These are phyloP conservation scores for Amborella trichopoda DNA, from an alignment of 164 flowering plant genomes.

Conservation along the genomic window DNA sequence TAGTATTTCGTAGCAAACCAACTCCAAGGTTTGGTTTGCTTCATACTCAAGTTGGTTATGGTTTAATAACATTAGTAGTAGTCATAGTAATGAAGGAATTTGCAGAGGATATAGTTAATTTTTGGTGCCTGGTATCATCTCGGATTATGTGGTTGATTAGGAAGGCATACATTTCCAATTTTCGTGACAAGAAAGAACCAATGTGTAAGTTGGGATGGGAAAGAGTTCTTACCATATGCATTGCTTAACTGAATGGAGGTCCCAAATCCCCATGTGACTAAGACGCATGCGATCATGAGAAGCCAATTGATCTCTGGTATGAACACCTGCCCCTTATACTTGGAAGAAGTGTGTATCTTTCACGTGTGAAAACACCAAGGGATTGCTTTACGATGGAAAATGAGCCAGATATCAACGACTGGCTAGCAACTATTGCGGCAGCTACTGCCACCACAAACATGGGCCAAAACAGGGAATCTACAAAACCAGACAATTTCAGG, in stretches of 20 bases:
- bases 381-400: slow-evolving; percentile 21
- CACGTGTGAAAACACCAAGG: slow-evolving; percentile 19
- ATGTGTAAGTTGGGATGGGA: too few relatives aligned
- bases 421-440: slow-evolving; percentile 20
- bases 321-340: slow-evolving; percentile 19
- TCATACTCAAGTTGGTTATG: too few relatives aligned
- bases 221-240: slow-evolving; percentile 27
- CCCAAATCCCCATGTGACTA: slow-evolving; percentile 15
- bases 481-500: too few relatives aligned
- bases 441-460: slow-evolving; percentile 18
- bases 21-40: too few relatives aligned
- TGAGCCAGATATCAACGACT: slow-evolving; percentile 17
- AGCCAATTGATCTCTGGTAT: slow-evolving; percentile 20
- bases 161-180: too few relatives aligned
- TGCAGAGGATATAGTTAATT: too few relatives aligned
- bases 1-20: too few relatives aligned
- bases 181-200: too few relatives aligned
- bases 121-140: too few relatives aligned
- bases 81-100: too few relatives aligned
- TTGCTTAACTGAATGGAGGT: slow-evolving; percentile 15
- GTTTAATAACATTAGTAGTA: too few relatives aligned
- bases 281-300: slow-evolving; percentile 25
- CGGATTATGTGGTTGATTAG: too few relatives aligned
- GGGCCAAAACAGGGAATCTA: slow-evolving; percentile 16
- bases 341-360: slow-evolving; percentile 21